A percentile compares a stretch with the other conserved stretches of the same genome.
These are phyloP conservation scores for Tuber borchii DNA, from an alignment of 495 filamentous ascomycete species.

Conservation along the genomic window DNA sequence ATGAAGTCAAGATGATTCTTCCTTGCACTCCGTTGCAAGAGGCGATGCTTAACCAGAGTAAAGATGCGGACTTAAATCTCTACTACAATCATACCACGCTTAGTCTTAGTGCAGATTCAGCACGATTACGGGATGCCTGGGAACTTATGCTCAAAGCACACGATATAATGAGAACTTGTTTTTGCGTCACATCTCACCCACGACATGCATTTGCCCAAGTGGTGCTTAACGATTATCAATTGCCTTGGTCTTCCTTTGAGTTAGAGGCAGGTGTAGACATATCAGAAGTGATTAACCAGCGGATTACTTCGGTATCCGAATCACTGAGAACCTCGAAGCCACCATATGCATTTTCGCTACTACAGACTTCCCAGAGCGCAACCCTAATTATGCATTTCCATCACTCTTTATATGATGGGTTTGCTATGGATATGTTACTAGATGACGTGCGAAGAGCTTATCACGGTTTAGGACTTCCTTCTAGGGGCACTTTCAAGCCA, in stretches of 20 bases:
- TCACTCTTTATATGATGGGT: conserved; percentile 76
- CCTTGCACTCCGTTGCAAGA: conserved; percentile 80
- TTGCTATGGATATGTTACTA: conserved; percentile 59
- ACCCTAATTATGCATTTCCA: conserved; percentile 60
- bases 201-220: conserved; percentile 55
- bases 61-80: conserved; percentile 41
- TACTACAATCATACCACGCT: conserved; percentile 56
- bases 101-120: conserved; percentile 45
- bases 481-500: conserved; percentile 47
- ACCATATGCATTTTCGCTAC: conserved; percentile 42
- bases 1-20: conserved; percentile 51
- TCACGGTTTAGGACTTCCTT: conserved; percentile 45
- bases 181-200: conserved; percentile 49
- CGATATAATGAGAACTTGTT: conserved; percentile 57
- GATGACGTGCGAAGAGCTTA: conserved; percentile 57
- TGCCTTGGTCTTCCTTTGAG: conserved; percentile 39
- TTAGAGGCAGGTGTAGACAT: conserved; percentile 16
- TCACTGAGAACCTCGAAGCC: conserved; percentile 25
- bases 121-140: conserved; percentile 48
- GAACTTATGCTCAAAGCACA: conserved; percentile 49
- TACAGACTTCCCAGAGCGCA: conserved; percentile 13
- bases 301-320: conserved; percentile 20
- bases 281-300: conserved; percentile 20
- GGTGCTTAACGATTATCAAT: conserved; percentile 44
- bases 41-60: conserved; percentile 62